Conservation (phyloP, 1,284 basidiomycete species). For the Paramarasmius palmivorus region DNA sequence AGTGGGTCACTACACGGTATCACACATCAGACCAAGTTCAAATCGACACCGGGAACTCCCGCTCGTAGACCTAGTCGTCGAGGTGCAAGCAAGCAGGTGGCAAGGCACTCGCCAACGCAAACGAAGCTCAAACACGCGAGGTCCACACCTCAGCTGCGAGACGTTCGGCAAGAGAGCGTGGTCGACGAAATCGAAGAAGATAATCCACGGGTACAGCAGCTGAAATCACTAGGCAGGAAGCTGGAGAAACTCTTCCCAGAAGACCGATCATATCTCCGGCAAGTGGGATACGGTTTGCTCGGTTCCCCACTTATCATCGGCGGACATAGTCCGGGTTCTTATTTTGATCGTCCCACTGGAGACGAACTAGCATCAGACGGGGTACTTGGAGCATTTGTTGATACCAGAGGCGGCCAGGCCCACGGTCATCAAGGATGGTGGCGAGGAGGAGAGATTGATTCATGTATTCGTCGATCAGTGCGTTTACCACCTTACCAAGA, state of each 20-base stretch:
- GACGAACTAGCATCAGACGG: background rate
- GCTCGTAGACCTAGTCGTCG: conserved; percentile 16
- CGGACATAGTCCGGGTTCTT: background rate
- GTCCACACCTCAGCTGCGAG: conserved; percentile 18
- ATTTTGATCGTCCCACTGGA: conserved; percentile 20
- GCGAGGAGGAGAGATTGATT: conserved; percentile 56
- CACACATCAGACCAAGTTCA: conserved; percentile 12
- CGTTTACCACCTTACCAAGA: conserved; percentile 28
- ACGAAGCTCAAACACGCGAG: conserved; percentile 29
- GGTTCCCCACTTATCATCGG: background rate
- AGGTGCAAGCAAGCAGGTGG: background rate
- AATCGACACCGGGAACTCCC: conserved; percentile 22
- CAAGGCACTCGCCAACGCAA: conserved; percentile 18
- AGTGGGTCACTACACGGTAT: conserved; percentile 10
- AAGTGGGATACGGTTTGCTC: conserved; percentile 13
- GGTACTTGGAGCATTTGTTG: conserved; percentile 42
- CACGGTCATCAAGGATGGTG: conserved; percentile 14
- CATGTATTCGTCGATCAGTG: conserved; percentile 90
- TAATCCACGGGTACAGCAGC: conserved; percentile 11
- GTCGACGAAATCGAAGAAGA: conserved; percentile 10
- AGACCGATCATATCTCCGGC: conserved; percentile 21
- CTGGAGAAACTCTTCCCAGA: conserved; percentile 26
- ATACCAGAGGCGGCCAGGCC: conserved; percentile 43
- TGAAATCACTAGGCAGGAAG: conserved; percentile 23
- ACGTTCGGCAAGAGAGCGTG: background rate